phyloP scores from a whole-genome alignment of 352 stramenopile species.

The Globisporangium viniferum region DNA sequence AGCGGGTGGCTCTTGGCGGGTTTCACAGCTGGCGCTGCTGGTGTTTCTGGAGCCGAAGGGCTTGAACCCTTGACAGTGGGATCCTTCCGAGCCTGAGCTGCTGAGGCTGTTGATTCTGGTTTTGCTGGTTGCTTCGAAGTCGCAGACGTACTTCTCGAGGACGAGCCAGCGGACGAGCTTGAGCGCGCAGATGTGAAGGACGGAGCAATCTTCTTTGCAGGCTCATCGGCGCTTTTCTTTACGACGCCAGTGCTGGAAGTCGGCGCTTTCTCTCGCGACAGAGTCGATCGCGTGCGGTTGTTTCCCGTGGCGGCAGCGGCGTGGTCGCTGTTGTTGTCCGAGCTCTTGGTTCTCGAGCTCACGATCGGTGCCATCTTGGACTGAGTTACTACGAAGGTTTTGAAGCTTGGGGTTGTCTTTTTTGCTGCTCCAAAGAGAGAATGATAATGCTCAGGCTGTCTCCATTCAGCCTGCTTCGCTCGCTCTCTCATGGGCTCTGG shows the following conservation, averaged over 20 bases:
- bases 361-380: constrained; percentile 19
- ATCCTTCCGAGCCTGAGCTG: constrained; percentile 13
- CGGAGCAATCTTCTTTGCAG: constrained; percentile 3
- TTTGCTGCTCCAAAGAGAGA: neutral
- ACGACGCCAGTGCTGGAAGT: neutral
- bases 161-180: constrained; percentile 10
- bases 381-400: neutral
- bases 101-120: neutral
- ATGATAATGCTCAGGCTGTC: neutral
- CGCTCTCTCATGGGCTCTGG: neutral
- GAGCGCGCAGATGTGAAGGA: constrained; percentile 7
- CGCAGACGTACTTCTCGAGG: neutral
- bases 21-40: neutral
- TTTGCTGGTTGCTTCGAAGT: constrained; percentile 11
- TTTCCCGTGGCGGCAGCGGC: neutral
- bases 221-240: constrained; percentile 12
- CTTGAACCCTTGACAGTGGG: constrained; percentile 16
- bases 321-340: constrained; percentile 17
- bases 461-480: neutral
- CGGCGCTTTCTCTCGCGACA: constrained; percentile 16
- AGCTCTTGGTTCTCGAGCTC: constrained; percentile 4
- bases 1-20: constrained; percentile 25
- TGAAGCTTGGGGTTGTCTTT: constrained; percentile 2
- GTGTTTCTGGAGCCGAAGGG: neutral
- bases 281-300: constrained; percentile 14